Evolutionary conservation across 140 eudicot species (phyloP).

Genomic region (Stevia rebaudiana): DNA sequence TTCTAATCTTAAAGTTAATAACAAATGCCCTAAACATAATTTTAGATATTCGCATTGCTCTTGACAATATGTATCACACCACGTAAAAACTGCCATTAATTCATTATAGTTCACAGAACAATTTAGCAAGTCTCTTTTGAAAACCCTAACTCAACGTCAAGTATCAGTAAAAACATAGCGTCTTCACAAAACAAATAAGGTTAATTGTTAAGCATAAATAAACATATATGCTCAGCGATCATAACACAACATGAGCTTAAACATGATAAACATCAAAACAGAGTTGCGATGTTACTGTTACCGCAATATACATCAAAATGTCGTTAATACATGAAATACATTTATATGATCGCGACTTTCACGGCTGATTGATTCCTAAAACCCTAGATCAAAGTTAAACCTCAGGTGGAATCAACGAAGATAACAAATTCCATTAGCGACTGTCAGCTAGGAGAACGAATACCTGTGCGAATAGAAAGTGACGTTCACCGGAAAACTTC

Average conservation of each 20-base stretch:
- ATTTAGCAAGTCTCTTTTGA: background rate
- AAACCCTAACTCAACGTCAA: background rate
- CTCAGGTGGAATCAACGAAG: conserved; percentile 2
- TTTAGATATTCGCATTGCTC: background rate
- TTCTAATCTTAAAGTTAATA: conserved; percentile 1
- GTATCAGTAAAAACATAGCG: background rate
- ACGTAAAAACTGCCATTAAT: background rate
- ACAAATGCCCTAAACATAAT: background rate
- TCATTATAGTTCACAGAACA: background rate
- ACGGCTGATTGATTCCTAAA: conserved; percentile 7
- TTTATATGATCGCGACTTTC: background rate
- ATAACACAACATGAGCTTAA: conserved; percentile 1
- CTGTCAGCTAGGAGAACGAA: background rate
- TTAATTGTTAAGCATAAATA: background rate
- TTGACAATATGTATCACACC: conserved; percentile 13
- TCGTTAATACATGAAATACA: background rate
- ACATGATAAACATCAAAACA: conserved; percentile 12
- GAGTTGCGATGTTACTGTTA: conserved; percentile 2
- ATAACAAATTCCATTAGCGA: background rate
- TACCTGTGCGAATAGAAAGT: conserved; percentile 13
- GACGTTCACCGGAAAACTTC: conserved; percentile 12
- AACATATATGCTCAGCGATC: conserved; percentile 8
- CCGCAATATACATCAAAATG: conserved; percentile 10
- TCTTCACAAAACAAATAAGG: conserved; percentile 4
- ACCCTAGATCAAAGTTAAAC: conserved; percentile 31